phyloP scores from a whole-genome alignment of 139 green algal species.

The Chlorella sorokiniana region DNA sequence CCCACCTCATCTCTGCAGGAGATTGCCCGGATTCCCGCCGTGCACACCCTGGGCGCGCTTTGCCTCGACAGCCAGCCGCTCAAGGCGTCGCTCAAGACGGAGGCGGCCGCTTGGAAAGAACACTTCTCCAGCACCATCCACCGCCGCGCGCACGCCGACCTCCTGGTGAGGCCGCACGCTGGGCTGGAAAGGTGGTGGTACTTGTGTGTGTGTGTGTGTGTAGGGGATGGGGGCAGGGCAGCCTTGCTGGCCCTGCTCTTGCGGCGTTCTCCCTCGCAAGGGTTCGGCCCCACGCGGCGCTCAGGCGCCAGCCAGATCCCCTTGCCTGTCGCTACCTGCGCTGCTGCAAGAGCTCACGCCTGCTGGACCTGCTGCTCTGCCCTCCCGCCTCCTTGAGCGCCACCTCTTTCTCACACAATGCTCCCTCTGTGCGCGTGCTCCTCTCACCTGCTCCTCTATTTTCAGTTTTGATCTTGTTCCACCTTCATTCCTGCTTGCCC shows the following conservation, averaged over 20 bases:
- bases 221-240: too few relatives aligned
- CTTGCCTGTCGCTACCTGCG: too few relatives aligned
- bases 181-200: neutral
- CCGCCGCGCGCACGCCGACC: slow-evolving; percentile 78
- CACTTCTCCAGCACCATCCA: slow-evolving; percentile 94
- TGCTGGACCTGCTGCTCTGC: too few relatives aligned
- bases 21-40: slow-evolving; percentile 18
- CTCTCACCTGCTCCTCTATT: neutral
- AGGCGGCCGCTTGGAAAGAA: slow-evolving; percentile 90
- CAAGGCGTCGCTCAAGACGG: slow-evolving; percentile 81
- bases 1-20: neutral
- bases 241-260: too few relatives aligned
- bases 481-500: neutral
- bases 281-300: too few relatives aligned
- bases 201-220: neutral
- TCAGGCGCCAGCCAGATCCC: too few relatives aligned
- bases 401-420: too few relatives aligned
- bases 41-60: slow-evolving; percentile 89
- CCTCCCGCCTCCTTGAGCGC: too few relatives aligned
- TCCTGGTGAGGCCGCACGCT: slow-evolving; percentile 52
- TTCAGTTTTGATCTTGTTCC: neutral
- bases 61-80: slow-evolving; percentile 84
- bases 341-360: too few relatives aligned
- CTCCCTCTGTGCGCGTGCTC: too few relatives aligned
- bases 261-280: too few relatives aligned